A percentile compares a stretch with the other conserved stretches of the same genome.
Conservation (phyloP, 768 basidiomycete genomes). For the Tulasnella sp. region DNA sequence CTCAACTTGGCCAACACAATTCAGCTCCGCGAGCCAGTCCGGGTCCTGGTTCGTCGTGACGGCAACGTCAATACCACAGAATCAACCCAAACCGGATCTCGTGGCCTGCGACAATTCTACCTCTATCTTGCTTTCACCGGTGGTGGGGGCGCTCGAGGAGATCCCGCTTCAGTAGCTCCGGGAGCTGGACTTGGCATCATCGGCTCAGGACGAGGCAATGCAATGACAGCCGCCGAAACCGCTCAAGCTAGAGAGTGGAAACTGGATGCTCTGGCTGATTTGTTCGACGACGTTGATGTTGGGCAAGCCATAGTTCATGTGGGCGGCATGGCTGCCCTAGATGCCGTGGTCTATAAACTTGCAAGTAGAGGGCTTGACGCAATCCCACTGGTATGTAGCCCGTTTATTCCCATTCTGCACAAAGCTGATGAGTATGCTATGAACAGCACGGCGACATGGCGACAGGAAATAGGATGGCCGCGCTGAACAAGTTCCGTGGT, state of each 20-base stretch:
- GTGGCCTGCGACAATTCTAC: constrained; percentile 92
- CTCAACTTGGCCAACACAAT: constrained; percentile 91
- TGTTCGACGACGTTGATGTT: constrained; percentile 77
- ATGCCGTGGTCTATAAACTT: constrained; percentile 86
- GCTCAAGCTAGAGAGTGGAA: constrained; percentile 91
- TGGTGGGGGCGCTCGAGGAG: constrained; percentile 50
- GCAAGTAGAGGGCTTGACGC: constrained; percentile 82
- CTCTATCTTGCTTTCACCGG: constrained; percentile 94
- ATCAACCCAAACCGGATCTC: constrained; percentile 59
- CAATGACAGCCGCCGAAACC: constrained; percentile 65
- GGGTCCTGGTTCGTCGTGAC: constrained; percentile 92
- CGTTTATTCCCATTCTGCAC: constrained; percentile 30
- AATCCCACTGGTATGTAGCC: constrained; percentile 73
- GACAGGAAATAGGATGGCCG: constrained; percentile 70
- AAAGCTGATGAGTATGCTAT: constrained; percentile 8
- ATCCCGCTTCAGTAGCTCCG: constrained; percentile 46
- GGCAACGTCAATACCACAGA: constrained; percentile 61
- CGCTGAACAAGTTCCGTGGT: constrained; percentile 78
- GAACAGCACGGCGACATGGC: constrained; percentile 90
- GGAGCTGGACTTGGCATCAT: constrained; percentile 80
- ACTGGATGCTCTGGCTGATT: constrained; percentile 82
- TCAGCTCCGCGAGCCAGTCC: constrained; percentile 90
- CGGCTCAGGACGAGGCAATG: constrained; percentile 66
- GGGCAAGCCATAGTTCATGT: constrained; percentile 80
- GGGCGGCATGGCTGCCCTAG: constrained; percentile 80